phyloP scores from a whole-genome alignment of 2,329 filamentous ascomycete genomes.

The Colletotrichum sp. region DNA sequence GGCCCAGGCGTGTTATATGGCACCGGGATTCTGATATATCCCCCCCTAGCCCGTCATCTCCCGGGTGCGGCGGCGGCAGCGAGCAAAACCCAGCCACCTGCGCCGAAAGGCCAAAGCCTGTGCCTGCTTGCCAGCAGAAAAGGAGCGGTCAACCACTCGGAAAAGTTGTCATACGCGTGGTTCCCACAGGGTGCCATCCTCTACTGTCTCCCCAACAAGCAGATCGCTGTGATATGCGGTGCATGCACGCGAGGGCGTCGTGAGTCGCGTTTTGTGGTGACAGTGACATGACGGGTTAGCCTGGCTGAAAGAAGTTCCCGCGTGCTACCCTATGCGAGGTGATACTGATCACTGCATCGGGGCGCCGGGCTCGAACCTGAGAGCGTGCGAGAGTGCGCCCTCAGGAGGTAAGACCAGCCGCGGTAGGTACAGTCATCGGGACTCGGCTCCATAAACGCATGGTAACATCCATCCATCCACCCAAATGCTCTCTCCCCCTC shows the following conservation, averaged over 20 bases:
- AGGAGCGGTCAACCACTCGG: conserved; percentile 13
- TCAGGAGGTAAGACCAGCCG: not conserved
- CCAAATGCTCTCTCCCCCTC: not conserved
- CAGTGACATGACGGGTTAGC: conserved; percentile 13
- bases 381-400: not conserved
- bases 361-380: not conserved
- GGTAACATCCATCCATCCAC: not conserved
- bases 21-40: conserved; percentile 10
- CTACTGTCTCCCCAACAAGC: not conserved
- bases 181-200: not conserved
- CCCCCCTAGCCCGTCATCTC: conserved; percentile 4
- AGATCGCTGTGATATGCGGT: not conserved
- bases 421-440: not conserved
- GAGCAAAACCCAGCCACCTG: not conserved
- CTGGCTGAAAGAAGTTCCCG: not conserved
- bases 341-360: conserved; percentile 7
- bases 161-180: not conserved
- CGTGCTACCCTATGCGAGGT: conserved; percentile 8
- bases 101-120: not conserved
- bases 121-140: not conserved
- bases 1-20: conserved; percentile 8
- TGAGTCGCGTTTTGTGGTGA: conserved; percentile 4
- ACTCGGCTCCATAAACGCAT: not conserved
- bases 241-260: not conserved
- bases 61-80: not conserved